These are phyloP conservation scores for Plasmodium yoelii DNA, from an alignment of 169 alveolate species.

Conservation along the genomic window DNA sequence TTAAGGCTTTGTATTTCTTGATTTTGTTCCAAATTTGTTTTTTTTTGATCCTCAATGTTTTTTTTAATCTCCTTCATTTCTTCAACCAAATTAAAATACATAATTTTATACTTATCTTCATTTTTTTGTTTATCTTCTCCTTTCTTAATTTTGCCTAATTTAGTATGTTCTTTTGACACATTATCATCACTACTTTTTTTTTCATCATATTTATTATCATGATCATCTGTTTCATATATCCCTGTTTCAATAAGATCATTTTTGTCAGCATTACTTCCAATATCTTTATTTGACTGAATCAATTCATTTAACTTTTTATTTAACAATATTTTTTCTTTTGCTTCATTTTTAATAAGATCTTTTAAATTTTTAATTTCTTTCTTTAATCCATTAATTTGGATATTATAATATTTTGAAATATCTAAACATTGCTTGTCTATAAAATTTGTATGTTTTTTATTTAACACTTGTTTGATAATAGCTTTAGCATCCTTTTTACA, in stretches of 20 bases:
- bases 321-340: constrained; percentile 52
- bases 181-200: background rate
- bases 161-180: too few species aligned
- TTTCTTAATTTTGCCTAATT: background rate
- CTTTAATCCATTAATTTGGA: constrained; percentile 37
- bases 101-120: constrained; percentile 24
- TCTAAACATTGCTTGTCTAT: constrained; percentile 60
- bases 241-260: background rate
- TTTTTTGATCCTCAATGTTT: constrained; percentile 67
- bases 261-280: background rate
- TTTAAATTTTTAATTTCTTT: constrained; percentile 42
- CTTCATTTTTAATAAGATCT: constrained; percentile 49
- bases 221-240: background rate
- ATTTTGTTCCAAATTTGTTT: constrained; percentile 33
- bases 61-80: constrained; percentile 64
- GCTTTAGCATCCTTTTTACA: constrained; percentile 62
- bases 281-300: background rate
- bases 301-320: constrained; percentile 23
- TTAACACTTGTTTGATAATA: constrained; percentile 38
- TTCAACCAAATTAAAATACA: constrained; percentile 27
- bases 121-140: constrained; percentile 1
- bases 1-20: constrained; percentile 68
- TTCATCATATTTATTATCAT: background rate
- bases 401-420: constrained; percentile 57
- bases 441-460: constrained; percentile 41